phyloP scores from a whole-genome alignment of 192 early-diverging fungal species.

The Rhizophlyctis rosea region DNA sequence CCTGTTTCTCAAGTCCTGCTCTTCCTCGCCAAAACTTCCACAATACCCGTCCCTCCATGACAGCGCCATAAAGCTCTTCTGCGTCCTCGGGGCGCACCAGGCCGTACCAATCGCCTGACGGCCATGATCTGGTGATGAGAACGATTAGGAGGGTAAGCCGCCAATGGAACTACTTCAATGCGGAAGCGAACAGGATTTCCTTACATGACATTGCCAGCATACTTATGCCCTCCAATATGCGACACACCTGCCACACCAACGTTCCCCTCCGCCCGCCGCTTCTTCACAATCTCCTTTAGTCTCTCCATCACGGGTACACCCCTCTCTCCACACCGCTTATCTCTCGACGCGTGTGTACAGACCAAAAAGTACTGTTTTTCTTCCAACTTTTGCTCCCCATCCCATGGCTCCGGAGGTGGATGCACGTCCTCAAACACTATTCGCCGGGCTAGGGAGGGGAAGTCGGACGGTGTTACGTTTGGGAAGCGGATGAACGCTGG shows the following conservation, averaged over 20 bases:
- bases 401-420: too few relatives aligned
- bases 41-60: slow-evolving; percentile 33
- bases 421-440: too few relatives aligned
- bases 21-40: slow-evolving; percentile 56
- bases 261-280: slow-evolving; percentile 17
- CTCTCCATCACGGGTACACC: slow-evolving; percentile 36
- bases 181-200: background rate
- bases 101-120: slow-evolving; percentile 58
- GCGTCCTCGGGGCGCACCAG: slow-evolving; percentile 37
- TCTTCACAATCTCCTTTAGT: slow-evolving; percentile 36
- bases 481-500: too few relatives aligned
- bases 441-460: too few relatives aligned
- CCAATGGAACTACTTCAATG: background rate
- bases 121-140: slow-evolving; percentile 33
- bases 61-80: slow-evolving; percentile 36
- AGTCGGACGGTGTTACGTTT: too few relatives aligned
- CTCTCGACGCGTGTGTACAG: slow-evolving; percentile 45
- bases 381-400: too few relatives aligned
- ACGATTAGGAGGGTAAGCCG: background rate
- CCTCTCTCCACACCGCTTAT: slow-evolving; percentile 47
- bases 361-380: slow-evolving; percentile 22
- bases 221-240: slow-evolving; percentile 62
- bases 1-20: slow-evolving; percentile 38
- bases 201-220: slow-evolving; percentile 53
- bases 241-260: slow-evolving; percentile 37